Evolutionary conservation across 331 rosid species (phyloP).

Genomic region (Dryas integrifolia): DNA sequence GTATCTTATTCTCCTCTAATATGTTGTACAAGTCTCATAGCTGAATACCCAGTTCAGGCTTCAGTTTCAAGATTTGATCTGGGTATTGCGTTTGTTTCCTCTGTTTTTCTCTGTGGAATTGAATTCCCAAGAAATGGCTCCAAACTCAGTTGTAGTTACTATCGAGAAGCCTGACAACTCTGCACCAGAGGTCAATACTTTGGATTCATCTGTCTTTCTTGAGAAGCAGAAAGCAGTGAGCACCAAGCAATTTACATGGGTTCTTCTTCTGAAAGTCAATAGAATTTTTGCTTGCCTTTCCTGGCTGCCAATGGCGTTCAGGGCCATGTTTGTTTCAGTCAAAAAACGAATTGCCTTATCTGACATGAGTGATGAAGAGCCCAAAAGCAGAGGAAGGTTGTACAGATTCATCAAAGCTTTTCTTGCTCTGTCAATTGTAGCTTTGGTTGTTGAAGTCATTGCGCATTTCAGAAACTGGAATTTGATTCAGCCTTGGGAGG

Average conservation of each 20-base stretch:
- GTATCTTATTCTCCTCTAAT: neutral
- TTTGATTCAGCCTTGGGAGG: conserved; percentile 80
- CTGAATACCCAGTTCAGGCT: conserved; percentile 18
- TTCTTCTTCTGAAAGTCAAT: conserved; percentile 80
- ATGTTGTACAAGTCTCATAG: conserved; percentile 19
- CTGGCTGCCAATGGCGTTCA: conserved; percentile 57
- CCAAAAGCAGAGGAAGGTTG: conserved; percentile 57
- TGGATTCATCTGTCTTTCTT: conserved; percentile 50
- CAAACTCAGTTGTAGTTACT: conserved; percentile 53
- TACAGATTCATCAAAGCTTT: conserved; percentile 66
- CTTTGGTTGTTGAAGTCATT: conserved; percentile 59
- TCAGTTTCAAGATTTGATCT: conserved; percentile 18
- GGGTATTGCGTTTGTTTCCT: neutral
- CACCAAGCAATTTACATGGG: conserved; percentile 78
- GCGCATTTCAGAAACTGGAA: conserved; percentile 87
- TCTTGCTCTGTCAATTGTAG: conserved; percentile 60
- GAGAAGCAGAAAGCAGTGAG: conserved; percentile 69
- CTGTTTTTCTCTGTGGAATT: conserved; percentile 18
- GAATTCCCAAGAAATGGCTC: conserved; percentile 53
- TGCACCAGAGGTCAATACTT: conserved; percentile 41
- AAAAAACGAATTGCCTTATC: conserved; percentile 68
- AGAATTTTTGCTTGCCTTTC: conserved; percentile 60
- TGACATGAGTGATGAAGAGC: conserved; percentile 54
- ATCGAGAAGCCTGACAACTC: conserved; percentile 54
- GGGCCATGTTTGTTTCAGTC: conserved; percentile 39